These are phyloP conservation scores for Gleditsia sinensis DNA, from an alignment of 306 rosid species.

Conservation along the genomic window DNA sequence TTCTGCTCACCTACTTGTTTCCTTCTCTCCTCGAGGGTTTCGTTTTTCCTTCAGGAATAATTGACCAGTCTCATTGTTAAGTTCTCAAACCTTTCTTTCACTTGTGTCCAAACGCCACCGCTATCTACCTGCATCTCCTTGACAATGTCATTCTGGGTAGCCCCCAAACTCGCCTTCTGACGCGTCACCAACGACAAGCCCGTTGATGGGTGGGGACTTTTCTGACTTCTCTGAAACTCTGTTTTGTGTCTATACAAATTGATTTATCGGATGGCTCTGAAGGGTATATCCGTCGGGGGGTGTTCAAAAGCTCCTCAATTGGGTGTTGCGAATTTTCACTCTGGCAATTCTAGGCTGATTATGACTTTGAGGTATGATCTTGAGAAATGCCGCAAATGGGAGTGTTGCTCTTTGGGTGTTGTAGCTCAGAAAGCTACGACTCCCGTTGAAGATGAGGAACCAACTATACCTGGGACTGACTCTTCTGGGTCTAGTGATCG, in stretches of 20 bases:
- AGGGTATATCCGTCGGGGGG: constrained; percentile 43
- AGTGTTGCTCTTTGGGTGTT: constrained; percentile 47
- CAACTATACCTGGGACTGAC: constrained; percentile 34
- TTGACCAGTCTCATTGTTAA: background rate
- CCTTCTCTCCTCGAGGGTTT: background rate
- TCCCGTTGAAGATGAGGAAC: constrained; percentile 74
- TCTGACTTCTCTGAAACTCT: constrained; percentile 25
- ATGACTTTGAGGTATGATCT: constrained; percentile 46
- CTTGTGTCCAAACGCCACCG: constrained; percentile 48
- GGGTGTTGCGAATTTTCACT: constrained; percentile 42
- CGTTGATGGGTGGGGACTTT: constrained; percentile 34
- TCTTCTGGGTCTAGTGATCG: constrained; percentile 39
- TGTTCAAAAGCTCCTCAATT: constrained; percentile 39
- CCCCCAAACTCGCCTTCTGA: constrained; percentile 40
- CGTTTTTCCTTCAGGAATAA: background rate
- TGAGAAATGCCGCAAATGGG: constrained; percentile 51
- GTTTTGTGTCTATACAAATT: constrained; percentile 15
- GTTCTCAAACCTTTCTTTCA: background rate
- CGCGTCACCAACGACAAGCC: constrained; percentile 48
- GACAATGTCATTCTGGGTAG: constrained; percentile 53
- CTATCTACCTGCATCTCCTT: constrained; percentile 41
- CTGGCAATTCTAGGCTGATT: constrained; percentile 29
- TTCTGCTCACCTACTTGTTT: constrained; percentile 63
- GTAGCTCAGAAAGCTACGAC: constrained; percentile 62
- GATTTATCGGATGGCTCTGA: constrained; percentile 60